Conservation (phyloP, 371 early-diverging fungal genomes). For the Coemansia linderi region DNA sequence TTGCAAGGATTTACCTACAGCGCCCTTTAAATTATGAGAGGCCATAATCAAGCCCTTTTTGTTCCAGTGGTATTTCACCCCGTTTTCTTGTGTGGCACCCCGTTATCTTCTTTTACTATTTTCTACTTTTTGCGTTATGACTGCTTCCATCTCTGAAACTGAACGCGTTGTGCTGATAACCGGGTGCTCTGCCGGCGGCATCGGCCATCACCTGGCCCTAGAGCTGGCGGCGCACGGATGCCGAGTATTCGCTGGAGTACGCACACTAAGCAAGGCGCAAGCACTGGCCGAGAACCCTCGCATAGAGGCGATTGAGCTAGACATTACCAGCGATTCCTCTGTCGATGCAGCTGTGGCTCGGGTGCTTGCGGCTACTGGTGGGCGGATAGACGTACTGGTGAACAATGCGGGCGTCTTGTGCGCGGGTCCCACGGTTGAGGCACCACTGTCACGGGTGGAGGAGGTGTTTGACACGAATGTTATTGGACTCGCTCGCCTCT, state of each 20-base stretch:
- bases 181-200: constrained; percentile 54
- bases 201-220: constrained; percentile 51
- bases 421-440: constrained; percentile 30
- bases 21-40: no score
- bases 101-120: neutral
- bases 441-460: neutral
- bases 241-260: constrained; percentile 41
- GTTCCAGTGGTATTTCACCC: neutral
- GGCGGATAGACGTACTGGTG: constrained; percentile 40
- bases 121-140: neutral
- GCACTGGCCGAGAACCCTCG: neutral
- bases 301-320: constrained; percentile 20
- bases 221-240: constrained; percentile 40
- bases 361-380: constrained; percentile 14
- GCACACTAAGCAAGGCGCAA: constrained; percentile 8
- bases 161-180: constrained; percentile 48
- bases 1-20: no score
- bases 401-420: constrained; percentile 52
- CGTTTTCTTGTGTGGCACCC: neutral
- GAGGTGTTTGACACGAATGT: constrained; percentile 39
- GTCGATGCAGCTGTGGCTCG: constrained; percentile 13
- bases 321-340: constrained; percentile 24
- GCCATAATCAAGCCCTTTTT: neutral
- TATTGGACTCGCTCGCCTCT: constrained; percentile 31
- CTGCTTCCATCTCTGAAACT: neutral